Conservation (phyloP, 2,329 filamentous ascomycete species). For the Karstenula rhodostoma region DNA sequence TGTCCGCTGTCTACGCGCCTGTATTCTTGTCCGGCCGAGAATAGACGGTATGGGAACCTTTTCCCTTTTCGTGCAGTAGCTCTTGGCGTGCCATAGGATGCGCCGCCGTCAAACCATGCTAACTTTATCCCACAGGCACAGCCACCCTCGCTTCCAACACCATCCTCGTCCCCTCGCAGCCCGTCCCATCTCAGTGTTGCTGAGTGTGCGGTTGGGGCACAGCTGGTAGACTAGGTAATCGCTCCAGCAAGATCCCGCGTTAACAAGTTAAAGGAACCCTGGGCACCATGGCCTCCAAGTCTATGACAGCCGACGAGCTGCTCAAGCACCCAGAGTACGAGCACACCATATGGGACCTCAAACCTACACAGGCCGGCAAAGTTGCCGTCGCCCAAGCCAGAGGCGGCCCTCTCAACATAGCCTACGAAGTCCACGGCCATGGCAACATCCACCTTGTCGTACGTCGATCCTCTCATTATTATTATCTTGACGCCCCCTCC, state of each 20-base stretch:
- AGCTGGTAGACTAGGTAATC: background rate
- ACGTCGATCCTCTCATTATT: conserved; percentile 48
- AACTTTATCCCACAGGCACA: conserved; percentile 20
- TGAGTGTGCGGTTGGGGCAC: background rate
- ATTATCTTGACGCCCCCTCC: conserved; percentile 13
- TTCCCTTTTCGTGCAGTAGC: background rate
- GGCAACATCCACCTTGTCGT: conserved; percentile 78
- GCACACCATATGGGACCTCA: conserved; percentile 73
- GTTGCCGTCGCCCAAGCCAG: conserved; percentile 71
- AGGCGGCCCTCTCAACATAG: conserved; percentile 78
- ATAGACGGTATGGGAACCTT: conserved; percentile 25
- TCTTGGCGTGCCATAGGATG: conserved; percentile 6
- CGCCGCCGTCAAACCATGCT: conserved; percentile 24
- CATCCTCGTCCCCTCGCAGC: background rate
- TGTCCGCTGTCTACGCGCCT: conserved; percentile 4
- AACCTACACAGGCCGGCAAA: conserved; percentile 69
- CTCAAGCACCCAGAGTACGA: conserved; percentile 71
- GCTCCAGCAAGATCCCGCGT: background rate
- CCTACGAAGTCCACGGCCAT: conserved; percentile 81
- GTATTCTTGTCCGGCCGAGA: conserved; percentile 14
- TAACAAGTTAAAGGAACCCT: background rate
- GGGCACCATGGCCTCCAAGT: conserved; percentile 23
- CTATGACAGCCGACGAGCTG: conserved; percentile 65
- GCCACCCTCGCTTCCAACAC: conserved; percentile 17
- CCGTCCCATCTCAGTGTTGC: background rate